Evolutionary conservation across 345 rosid species (phyloP), one percentile per base, ranked within the genome.

Genomic region (Moringa oleifera): DNA sequence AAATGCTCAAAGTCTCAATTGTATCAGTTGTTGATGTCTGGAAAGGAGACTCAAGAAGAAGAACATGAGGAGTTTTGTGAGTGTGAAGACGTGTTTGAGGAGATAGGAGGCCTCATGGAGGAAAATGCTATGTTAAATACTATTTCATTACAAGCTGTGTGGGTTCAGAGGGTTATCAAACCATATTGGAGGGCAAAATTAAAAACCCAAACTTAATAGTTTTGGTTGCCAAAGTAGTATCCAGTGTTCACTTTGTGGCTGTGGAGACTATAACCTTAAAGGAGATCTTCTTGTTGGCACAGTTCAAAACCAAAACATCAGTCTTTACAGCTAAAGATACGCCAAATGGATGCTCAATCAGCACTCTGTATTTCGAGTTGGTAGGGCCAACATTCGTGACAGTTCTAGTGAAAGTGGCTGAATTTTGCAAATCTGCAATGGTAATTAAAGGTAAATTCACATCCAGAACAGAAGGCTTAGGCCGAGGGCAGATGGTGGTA

Each of bases 381-480:
- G 69, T 17, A 4, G 59, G 59, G 23, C 85, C 85, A 23, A 74
- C 79, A 21, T 85, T 82, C 25, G 75, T 82, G 18, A 85, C 72
- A 0, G 69, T 80, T 70, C 88, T 71, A 3, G 73, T 71, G 25
- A 64, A 53, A 37, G 61, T 47, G 0, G 37, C 62, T 49, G 53
- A 68, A 18, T 58, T 62, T 61, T 53, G 53, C 55, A 59, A 69
- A 2, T 65, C 20, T 22, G 68, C 78, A 51, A 57, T 74, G 25
- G 82, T 56, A 65, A 86, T 72, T 0, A 83, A 77, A 25, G 88
- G 88, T 46, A 77, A 68, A 61, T 85, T 83, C 20, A 85, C 56
- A 28, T 79, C 77, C 3, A 63, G 60, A n/a, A 77, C 46, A 0
- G 70, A 65, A 18, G 73, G 68, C 17, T 13, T 63, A 0, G 67